Conservation (phyloP, 2,329 filamentous ascomycete species). For the Cercospora citrullina region DNA sequence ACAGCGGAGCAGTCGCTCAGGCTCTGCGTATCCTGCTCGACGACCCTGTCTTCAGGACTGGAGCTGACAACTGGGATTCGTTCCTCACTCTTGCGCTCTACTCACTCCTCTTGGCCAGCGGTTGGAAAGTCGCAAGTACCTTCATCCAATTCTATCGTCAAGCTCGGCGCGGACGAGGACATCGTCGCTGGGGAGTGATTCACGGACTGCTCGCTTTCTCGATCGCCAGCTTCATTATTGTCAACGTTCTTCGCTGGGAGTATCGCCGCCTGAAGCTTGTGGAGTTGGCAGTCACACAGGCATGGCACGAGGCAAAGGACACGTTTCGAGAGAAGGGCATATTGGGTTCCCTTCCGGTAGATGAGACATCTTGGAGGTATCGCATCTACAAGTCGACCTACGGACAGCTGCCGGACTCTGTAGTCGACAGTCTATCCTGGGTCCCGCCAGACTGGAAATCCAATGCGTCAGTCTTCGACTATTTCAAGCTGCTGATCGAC, state of each 20-base stretch:
- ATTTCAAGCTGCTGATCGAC: slow-evolving; percentile 21
- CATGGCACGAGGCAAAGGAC: neutral
- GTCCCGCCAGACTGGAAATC: slow-evolving; percentile 12
- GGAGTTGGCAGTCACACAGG: neutral
- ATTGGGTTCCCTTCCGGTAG: neutral
- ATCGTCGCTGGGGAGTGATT: neutral
- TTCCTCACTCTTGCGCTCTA: slow-evolving; percentile 5
- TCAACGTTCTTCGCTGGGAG: slow-evolving; percentile 12
- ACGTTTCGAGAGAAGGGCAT: neutral
- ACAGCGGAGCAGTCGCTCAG: neutral
- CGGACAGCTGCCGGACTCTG: slow-evolving; percentile 3
- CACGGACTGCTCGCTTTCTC: slow-evolving; percentile 7
- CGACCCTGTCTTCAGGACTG: slow-evolving; percentile 1
- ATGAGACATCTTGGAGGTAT: neutral
- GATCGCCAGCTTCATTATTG: neutral
- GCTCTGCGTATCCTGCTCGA: neutral
- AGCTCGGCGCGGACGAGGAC: neutral
- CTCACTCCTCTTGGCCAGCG: neutral
- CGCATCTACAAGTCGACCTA: slow-evolving; percentile 7
- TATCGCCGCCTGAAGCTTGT: slow-evolving; percentile 12
- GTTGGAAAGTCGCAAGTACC: neutral
- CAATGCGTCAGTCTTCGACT: slow-evolving; percentile 20
- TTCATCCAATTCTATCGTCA: neutral
- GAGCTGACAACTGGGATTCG: neutral
- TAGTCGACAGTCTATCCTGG: slow-evolving; percentile 1